phyloP scores from a whole-genome alignment of 2,329 filamentous ascomycete species.

The Aureobasidium sp. region DNA sequence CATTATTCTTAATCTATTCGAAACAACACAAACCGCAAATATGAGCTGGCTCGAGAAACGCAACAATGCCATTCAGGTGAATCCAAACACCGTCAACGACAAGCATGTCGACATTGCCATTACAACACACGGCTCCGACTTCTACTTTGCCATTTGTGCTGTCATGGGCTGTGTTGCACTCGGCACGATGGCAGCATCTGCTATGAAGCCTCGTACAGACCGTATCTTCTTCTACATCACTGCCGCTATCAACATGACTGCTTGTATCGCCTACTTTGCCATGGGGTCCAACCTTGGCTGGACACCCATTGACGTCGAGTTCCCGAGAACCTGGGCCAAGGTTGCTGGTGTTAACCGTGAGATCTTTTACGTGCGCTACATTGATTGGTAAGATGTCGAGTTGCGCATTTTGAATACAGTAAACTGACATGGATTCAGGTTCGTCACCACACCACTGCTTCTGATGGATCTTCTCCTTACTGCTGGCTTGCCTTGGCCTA shows the following conservation, averaged over 20 bases:
- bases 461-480: conserved; percentile 54
- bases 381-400: conserved; percentile 44
- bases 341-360: conserved; percentile 47
- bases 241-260: conserved; percentile 46
- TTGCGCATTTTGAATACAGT: background rate
- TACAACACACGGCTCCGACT: conserved; percentile 54
- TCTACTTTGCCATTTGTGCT: conserved; percentile 53
- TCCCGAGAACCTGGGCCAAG: conserved; percentile 35
- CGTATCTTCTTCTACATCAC: conserved; percentile 56
- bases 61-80: conserved; percentile 8
- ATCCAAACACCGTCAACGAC: conserved; percentile 37
- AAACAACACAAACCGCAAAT: background rate
- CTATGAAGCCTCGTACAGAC: conserved; percentile 44
- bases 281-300: conserved; percentile 58
- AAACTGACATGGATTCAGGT: conserved; percentile 17
- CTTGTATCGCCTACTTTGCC: conserved; percentile 53
- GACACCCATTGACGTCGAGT: conserved; percentile 54
- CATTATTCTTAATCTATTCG: background rate
- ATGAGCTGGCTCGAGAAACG: conserved; percentile 6
- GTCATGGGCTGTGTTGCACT: conserved; percentile 49
- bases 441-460: conserved; percentile 54
- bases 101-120: conserved; percentile 48
- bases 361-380: conserved; percentile 57
- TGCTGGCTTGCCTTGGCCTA: conserved; percentile 54
- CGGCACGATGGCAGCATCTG: conserved; percentile 41